Evolutionary conservation across 164 flowering plant genomes (phyloP).

Genomic region (Dillenia turbinata): DNA sequence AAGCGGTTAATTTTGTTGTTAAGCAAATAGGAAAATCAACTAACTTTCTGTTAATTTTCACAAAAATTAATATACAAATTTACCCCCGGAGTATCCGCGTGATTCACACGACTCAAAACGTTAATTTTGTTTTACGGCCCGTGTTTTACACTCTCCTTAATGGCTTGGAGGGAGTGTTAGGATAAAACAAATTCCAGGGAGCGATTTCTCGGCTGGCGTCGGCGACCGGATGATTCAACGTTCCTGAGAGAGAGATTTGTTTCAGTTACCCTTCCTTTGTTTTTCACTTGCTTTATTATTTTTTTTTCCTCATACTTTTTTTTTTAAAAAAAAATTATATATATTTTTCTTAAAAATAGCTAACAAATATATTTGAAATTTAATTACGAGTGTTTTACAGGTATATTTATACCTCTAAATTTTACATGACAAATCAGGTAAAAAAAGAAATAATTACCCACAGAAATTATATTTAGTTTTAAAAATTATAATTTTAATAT

Average conservation of each 20-base stretch:
- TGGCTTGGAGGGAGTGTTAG: too few species aligned
- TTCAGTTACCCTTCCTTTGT: slow-evolving; percentile 17
- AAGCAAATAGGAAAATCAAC: slow-evolving; percentile 8
- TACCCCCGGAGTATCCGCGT: too few species aligned
- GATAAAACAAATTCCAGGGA: slow-evolving; percentile 18
- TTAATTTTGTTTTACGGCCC: background rate
- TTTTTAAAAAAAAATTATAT: background rate
- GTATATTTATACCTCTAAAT: too few species aligned
- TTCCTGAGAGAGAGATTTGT: background rate
- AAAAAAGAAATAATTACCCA: too few species aligned
- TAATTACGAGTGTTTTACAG: background rate
- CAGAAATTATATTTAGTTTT: too few species aligned
- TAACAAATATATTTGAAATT: background rate
- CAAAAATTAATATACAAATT: background rate
- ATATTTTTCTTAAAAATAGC: background rate
- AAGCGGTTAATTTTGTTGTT: slow-evolving; percentile 25
- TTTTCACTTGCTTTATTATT: background rate
- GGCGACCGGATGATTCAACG: slow-evolving; percentile 16
- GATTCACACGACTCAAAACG: too few species aligned
- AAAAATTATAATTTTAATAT: too few species aligned
- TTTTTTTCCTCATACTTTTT: slow-evolving; percentile 11
- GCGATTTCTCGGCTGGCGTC: slow-evolving; percentile 15
- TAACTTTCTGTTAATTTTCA: slow-evolving; percentile 15
- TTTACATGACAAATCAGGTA: too few species aligned
- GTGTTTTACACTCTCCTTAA: too few species aligned